Evolutionary conservation across 306 rosid genomes (phyloP).

Genomic region (Pterocarpus santalinus): DNA sequence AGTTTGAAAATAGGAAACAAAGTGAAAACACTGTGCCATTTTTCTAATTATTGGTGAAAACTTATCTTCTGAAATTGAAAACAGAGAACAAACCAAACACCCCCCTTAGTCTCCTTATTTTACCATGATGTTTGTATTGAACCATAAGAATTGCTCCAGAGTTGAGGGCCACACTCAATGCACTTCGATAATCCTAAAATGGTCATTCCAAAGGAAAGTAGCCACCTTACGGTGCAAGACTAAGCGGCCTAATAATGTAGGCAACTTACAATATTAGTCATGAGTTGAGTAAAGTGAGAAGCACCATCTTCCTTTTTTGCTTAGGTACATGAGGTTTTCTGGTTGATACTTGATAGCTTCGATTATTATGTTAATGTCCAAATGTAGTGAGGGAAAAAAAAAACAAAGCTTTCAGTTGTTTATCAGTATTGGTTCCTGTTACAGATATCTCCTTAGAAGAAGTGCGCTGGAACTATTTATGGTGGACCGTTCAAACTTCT

Average conservation of each 20-base stretch:
- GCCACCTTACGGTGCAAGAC: background rate
- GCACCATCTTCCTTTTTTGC: background rate
- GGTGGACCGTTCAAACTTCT: constrained; percentile 93
- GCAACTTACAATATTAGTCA: background rate
- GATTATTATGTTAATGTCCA: constrained; percentile 24
- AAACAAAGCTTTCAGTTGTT: constrained; percentile 22
- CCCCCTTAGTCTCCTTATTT: background rate
- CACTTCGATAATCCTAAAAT: constrained; percentile 21
- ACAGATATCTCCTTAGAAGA: constrained; percentile 95
- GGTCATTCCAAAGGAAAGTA: background rate
- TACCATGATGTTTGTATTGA: background rate
- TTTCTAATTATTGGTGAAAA: background rate
- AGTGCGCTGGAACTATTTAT: constrained; percentile 95
- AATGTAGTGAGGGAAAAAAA: background rate
- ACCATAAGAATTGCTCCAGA: background rate
- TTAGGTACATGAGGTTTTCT: constrained; percentile 24
- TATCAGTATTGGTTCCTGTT: constrained; percentile 35
- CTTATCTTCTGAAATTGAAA: background rate
- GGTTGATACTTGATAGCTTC: background rate
- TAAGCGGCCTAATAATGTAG: constrained; percentile 13
- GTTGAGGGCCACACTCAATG: background rate
- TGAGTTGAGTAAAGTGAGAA: background rate
- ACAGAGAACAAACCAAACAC: background rate
- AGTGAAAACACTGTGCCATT: background rate
- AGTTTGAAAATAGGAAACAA: background rate